Evolutionary conservation across 192 early-diverging fungal species (phyloP), one percentile per base, ranked within the genome.

Genomic region (Backusella liffmaniae): DNA sequence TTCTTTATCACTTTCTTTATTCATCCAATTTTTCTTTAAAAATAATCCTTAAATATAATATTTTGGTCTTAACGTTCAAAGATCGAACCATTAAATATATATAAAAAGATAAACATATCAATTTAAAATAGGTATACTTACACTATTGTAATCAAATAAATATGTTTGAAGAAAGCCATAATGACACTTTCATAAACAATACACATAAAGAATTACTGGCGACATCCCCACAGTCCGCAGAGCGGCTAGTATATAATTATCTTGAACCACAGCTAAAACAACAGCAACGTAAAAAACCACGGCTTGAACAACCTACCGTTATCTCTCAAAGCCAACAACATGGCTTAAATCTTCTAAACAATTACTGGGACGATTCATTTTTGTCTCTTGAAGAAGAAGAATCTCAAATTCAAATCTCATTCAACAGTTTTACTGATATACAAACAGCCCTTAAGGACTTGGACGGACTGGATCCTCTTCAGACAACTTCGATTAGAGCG

Each of bases 391-490:
- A 71, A 49, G 70, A 71, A 46, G 69, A 71, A 30, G 44, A 71
- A 46, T 49, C 41, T 16, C 41, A 49, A 21, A 29, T 71, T 23
- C n/a, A 42, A 26, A 44, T 71, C 29, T 23, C 26, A 62, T 36
- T 73, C 8, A 73, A 39, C 29, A 73, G 3, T 7, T 73, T 73
- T 23, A 36, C 72, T 36, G 72, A 73, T 59, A 18, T 73, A 26
- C 44, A 73, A 73, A 10, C 46, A 15, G 72, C 72, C 10, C 39
- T 73, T 3, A 73, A 62, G 12, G 72, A 73, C 34, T 56, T 73
- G 51, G 70, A 69, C 21, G 29, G 32, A 21, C 13, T 72, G 0
- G 72, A 73, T 3, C 29, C 41, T 32, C 9, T 18, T 18, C 68
- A 35, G 3, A 13, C 7, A 12, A 62, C 56, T 29, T 62, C 68